phyloP scores from a whole-genome alignment of 2,329 filamentous ascomycete species.

The Cladosporium oxysporum region DNA sequence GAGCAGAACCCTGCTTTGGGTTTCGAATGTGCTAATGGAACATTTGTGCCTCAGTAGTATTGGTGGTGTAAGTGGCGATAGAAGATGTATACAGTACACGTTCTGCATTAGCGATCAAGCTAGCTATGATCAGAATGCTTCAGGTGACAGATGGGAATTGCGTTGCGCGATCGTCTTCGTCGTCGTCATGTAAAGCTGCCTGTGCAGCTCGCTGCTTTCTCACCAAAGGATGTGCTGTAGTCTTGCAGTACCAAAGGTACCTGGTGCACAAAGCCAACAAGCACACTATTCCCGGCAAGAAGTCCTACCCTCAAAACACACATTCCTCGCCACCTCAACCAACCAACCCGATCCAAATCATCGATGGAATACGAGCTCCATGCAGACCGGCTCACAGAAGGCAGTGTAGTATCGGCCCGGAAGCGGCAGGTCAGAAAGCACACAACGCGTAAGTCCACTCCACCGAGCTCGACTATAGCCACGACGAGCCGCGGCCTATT shows the following conservation, averaged over 20 bases:
- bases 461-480: background rate
- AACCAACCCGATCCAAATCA: background rate
- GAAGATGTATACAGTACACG: too few species aligned
- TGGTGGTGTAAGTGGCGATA: too few species aligned
- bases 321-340: background rate
- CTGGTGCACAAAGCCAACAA: background rate
- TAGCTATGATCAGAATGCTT: background rate
- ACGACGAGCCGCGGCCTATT: background rate
- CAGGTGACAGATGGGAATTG: too few species aligned
- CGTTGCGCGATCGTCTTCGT: too few species aligned
- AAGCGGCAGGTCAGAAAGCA: background rate
- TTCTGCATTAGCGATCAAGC: background rate
- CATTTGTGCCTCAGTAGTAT: constrained; percentile 22
- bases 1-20: constrained; percentile 29
- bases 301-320: background rate
- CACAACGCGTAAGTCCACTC: background rate
- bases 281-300: too few species aligned
- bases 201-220: too few species aligned
- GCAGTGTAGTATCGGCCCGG: background rate
- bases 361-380: background rate
- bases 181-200: too few species aligned
- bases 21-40: constrained; percentile 29
- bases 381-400: background rate
- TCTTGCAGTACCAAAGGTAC: too few species aligned
- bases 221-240: too few species aligned